Conservation (phyloP, 768 basidiomycete genomes). For the Termitomyces titanicus region DNA sequence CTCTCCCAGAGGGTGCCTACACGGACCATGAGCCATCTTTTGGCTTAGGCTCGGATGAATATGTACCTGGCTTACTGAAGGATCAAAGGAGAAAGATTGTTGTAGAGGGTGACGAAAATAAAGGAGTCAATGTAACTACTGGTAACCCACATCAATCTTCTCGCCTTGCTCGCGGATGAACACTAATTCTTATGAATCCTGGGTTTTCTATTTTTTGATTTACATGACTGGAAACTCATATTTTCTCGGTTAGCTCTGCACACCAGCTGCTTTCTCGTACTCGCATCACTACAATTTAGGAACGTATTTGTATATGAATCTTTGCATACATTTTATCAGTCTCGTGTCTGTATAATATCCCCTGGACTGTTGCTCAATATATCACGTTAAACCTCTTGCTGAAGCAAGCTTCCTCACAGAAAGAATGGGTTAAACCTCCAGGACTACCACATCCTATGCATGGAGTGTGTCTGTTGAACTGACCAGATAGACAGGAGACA, state of each 20-base stretch:
- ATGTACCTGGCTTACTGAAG: background rate
- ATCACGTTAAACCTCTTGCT: background rate
- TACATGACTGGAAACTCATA: background rate
- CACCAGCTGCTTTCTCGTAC: background rate
- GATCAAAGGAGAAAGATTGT: background rate
- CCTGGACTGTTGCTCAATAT: background rate
- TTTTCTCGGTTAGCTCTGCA: background rate
- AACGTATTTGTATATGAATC: background rate
- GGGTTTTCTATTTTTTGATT: background rate
- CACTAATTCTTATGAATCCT: background rate
- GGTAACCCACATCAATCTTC: background rate
- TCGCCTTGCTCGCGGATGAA: background rate
- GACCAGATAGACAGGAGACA: background rate
- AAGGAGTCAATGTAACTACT: background rate
- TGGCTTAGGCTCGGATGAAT: background rate
- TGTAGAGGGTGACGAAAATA: background rate
- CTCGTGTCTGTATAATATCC: background rate
- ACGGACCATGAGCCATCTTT: no score
- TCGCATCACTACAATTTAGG: background rate
- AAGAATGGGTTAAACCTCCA: background rate
- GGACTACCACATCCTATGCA: background rate
- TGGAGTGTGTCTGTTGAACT: background rate
- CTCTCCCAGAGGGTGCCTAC: background rate
- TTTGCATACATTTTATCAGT: background rate
- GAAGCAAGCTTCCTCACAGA: background rate